phyloP scores from a whole-genome alignment of 108 stramenopile species.

The Nitzschia sp. region DNA sequence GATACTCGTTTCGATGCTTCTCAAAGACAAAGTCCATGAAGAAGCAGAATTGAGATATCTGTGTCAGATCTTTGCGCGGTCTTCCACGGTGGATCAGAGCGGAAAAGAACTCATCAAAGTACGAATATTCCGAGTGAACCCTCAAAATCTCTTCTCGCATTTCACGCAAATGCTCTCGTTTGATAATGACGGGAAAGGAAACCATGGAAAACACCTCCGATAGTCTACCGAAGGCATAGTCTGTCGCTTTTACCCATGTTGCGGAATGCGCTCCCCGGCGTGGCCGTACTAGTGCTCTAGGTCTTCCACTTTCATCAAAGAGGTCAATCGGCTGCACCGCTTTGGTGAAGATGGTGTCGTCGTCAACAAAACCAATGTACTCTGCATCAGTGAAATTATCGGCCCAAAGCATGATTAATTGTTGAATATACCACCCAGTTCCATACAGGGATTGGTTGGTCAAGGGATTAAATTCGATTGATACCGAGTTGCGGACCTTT shows the following conservation, averaged over 20 bases:
- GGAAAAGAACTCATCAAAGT: not conserved
- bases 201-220: not conserved
- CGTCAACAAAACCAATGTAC: not conserved
- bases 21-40: constrained; percentile 4
- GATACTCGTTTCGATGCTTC: not conserved
- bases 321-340: not conserved
- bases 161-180: not conserved
- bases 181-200: constrained; percentile 1
- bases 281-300: not conserved
- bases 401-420: not conserved
- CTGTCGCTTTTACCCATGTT: not conserved
- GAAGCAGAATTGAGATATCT: constrained; percentile 4
- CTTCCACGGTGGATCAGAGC: not conserved
- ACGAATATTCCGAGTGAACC: too few species aligned
- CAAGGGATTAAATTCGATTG: too few species aligned
- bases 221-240: not conserved
- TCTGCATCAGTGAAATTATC: not conserved
- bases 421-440: too few species aligned
- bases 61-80: too few species aligned
- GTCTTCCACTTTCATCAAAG: not conserved
- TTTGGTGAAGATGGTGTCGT: not conserved
- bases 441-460: too few species aligned
- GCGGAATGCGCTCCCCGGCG: not conserved
- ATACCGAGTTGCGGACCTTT: too few species aligned
- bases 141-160: not conserved